These are phyloP conservation scores for Diphasiastrum complanatum DNA, from an alignment of 83 land plant genomes.

Conservation along the genomic window DNA sequence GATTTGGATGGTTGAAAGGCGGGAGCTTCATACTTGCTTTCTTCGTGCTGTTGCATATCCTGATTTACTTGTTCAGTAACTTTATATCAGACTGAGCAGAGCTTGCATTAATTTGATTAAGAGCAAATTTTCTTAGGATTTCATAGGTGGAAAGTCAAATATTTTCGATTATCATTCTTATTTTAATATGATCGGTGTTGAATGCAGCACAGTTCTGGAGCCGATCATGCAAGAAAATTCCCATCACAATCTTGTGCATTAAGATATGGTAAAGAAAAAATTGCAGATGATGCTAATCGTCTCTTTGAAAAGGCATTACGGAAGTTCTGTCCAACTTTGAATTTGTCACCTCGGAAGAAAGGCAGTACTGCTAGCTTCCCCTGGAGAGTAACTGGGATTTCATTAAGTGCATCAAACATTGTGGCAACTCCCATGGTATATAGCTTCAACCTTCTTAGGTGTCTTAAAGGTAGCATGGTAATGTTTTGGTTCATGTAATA, in stretches of 20 bases:
- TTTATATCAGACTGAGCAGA: too few species aligned
- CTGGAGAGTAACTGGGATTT: slow-evolving; percentile 75
- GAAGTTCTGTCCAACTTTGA: slow-evolving; percentile 47
- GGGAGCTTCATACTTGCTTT: too few species aligned
- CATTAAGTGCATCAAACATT: slow-evolving; percentile 76
- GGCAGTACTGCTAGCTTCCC: slow-evolving; percentile 22
- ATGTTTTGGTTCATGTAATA: neutral
- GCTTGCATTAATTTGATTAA: too few species aligned
- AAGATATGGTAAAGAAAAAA: slow-evolving; percentile 74
- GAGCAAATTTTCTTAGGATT: too few species aligned
- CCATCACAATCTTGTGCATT: slow-evolving; percentile 91
- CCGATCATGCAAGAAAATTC: slow-evolving; percentile 52
- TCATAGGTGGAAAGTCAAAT: too few species aligned
- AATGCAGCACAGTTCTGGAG: slow-evolving; percentile 36
- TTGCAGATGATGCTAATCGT: slow-evolving; percentile 65
- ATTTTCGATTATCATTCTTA: too few species aligned
- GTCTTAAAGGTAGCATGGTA: neutral
- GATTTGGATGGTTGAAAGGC: too few species aligned
- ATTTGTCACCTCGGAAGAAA: slow-evolving; percentile 24
- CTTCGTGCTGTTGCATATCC: too few species aligned
- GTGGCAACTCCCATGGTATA: slow-evolving; percentile 59
- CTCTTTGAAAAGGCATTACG: slow-evolving; percentile 70
- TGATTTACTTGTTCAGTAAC: too few species aligned
- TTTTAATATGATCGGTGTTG: neutral
- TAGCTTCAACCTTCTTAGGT: too few species aligned